These are phyloP conservation scores for Brettanomyces nanus DNA, from an alignment of 805 yeast species.

Conservation along the genomic window DNA sequence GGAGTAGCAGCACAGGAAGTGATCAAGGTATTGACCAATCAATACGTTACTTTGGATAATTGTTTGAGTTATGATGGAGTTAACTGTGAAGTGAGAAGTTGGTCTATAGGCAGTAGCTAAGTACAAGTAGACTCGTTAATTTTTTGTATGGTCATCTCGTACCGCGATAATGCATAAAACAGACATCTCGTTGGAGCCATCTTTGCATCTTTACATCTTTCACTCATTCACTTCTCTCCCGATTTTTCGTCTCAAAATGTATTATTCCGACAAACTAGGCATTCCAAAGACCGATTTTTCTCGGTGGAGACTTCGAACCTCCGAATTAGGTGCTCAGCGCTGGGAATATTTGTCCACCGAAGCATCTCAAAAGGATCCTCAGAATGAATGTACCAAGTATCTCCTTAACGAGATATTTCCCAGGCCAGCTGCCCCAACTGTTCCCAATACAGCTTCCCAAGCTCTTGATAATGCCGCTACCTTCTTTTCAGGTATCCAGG, in stretches of 20 bases:
- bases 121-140: background rate
- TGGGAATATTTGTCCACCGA: conserved; percentile 61
- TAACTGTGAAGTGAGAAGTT: conserved; percentile 34
- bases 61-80: conserved; percentile 69
- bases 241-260: no score
- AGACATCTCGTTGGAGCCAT: no score
- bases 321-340: conserved; percentile 65
- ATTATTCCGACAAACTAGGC: conserved; percentile 65
- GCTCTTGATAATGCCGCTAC: conserved; percentile 70
- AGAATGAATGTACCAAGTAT: conserved; percentile 49
- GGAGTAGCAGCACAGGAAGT: conserved; percentile 85
- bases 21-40: conserved; percentile 65
- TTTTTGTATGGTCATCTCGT: no score
- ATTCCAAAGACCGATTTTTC: conserved; percentile 58
- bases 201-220: no score
- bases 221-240: no score
- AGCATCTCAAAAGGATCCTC: conserved; percentile 32
- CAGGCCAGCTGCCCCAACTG: conserved; percentile 17
- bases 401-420: conserved; percentile 23
- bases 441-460: conserved; percentile 32
- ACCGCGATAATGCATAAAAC: no score
- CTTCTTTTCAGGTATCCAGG: conserved; percentile 66
- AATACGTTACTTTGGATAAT: conserved; percentile 73
- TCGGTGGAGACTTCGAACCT: conserved; percentile 69
- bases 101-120: no score